phyloP scores from a whole-genome alignment of 176 grass and related monocot genomes.

The Avena atlantica region DNA sequence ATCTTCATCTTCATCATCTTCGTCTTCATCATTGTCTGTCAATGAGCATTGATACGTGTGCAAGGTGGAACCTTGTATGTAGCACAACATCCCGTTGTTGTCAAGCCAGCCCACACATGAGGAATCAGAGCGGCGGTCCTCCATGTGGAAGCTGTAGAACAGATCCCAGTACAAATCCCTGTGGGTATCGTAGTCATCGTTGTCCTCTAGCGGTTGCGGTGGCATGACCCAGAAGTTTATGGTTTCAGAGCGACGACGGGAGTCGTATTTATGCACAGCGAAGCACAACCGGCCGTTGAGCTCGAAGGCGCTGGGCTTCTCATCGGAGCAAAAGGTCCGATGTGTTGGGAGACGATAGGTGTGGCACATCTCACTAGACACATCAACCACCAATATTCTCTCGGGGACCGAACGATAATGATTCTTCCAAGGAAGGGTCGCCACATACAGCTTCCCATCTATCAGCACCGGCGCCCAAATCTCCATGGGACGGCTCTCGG shows the following conservation, averaged over 20 bases:
- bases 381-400: background rate
- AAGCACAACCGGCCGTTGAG: background rate
- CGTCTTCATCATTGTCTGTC: no score
- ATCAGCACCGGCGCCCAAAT: background rate
- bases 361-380: background rate
- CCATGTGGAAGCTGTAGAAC: background rate
- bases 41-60: no score
- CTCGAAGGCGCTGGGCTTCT: background rate
- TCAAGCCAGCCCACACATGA: background rate
- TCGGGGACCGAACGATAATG: background rate
- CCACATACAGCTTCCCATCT: conserved; percentile 9
- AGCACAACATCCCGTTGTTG: background rate
- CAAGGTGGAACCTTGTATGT: background rate
- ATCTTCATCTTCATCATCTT: background rate
- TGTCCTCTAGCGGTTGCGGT: background rate
- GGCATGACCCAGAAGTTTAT: background rate
- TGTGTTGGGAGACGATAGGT: background rate
- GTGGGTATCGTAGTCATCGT: background rate
- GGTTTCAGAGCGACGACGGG: no score
- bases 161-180: background rate
- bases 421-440: background rate
- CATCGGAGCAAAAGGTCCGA: no score
- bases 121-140: no score
- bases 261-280: no score
- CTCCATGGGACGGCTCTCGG: background rate